Base-by-base conservation (phyloP, 148 eudicot genomes). In the Nyssa sinensis region DNA sequence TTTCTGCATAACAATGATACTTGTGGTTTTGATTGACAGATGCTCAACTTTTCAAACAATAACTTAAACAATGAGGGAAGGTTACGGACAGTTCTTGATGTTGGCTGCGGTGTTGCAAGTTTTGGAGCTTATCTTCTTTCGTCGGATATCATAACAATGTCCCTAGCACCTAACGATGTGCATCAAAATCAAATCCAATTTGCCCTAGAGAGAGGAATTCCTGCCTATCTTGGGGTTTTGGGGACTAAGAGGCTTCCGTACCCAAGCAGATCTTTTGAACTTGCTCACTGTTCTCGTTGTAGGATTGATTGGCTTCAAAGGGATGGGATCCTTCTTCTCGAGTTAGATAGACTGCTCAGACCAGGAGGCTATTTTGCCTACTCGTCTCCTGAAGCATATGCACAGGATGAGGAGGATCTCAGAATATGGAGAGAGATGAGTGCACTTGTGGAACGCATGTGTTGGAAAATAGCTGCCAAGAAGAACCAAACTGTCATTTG, bases 281-380 rank as follows among this genome's bases (percentile, higher is more conserved):
- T 96, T 30, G 94, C 98, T 79, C 99, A 96, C 80, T 96, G 99
- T 83, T 96, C 99, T 74, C 89, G 99, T 58, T 96, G 99, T 84
- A 93, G 99, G 78, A 93, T 96, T 55, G 99, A 96, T 84, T 96
- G 99, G 99, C 94, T 96, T 73, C 99, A 96, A 86, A 83, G 99
- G 80, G 99, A 93, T 70, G 99, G 99, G n/a, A 83, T 96, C 64
- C 97, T 96, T 70, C 93, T 96, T 58, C 94, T 96, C 72, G 99
- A 96, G 83, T 79, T 96, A 70, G 99, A 96, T 78, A 83, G 99
- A 83, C 30, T 96, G 69, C 86, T 96, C 70, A 84, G 98, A 74
- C 98, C 99, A 24, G 99, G 99, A 74, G 99, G 99, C 67, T 96
- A 93, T 79, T 96, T 96, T 80, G 98, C 99, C 64, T 96, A 93